Base-by-base conservation (phyloP, 73 alveolate genomes). In the Paramecium biaurelia region DNA sequence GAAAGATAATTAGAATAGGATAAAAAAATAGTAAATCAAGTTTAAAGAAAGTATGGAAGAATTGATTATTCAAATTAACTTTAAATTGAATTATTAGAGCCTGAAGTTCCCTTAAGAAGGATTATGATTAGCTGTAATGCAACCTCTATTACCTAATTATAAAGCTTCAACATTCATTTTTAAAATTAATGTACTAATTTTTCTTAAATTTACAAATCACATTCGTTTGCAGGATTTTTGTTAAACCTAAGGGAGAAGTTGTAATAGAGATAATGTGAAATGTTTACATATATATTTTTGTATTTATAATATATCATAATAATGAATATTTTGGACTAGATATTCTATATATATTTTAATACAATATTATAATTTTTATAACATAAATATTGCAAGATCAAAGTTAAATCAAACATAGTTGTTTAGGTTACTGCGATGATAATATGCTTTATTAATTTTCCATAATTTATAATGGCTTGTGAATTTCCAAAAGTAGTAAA, bases 381-480 rank as follows among this genome's bases (percentile, higher is more conserved):
- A 47, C 59, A 15, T n/a, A n/a, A 53, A 53, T 53, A 53, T 53
- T 53, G 84, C 84, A 63, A 63, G 41, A 12, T 63, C 45, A 74
- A 74, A 74, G 37, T 41, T 28, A n/a, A 28, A 41, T 79, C 90
- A 79, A 20, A 79, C 90, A 43, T 79, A 79, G 76, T 79, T 79
- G 26, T 79, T 79, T 9, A 79, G 90, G 74, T 79, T 79, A 34
- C 90, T 79, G 47, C 90, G 70, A 24, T 79, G 90, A 45, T 79
- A 79, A 79, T 79, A 79, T 15, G 90, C 90, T 79, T 79, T 79
- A 79, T 79, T 38, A 43, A 79, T 79, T 72, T 88, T 88, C 93
- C 93, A 88, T 38, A 72, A 24, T 63, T 88, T 88, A 72, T 88
- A 88, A 70, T 88, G 93, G 5, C 85, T 68, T 12, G 92, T 88